Conservation (phyloP, 768 basidiomycete genomes). For the Tricholoma matsutake region DNA sequence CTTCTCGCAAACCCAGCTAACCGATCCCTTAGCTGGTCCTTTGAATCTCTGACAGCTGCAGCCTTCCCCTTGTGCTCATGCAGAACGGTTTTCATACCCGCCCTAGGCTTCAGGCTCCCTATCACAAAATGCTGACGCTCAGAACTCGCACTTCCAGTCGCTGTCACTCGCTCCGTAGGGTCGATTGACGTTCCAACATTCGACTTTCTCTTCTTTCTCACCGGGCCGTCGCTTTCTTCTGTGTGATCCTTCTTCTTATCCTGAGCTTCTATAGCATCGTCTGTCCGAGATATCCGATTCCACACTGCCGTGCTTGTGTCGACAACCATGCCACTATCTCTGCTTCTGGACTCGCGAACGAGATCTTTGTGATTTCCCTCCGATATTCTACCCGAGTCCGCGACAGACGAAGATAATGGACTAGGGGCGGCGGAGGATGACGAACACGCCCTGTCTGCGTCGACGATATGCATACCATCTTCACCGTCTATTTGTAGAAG, state of each 20-base stretch:
- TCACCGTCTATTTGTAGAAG: neutral
- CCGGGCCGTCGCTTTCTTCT: constrained; percentile 16
- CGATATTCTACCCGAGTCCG: neutral
- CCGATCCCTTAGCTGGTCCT: constrained; percentile 40
- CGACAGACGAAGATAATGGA: neutral
- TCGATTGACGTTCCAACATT: neutral
- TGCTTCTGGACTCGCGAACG: neutral
- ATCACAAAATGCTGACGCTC: neutral
- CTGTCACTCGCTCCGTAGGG: neutral
- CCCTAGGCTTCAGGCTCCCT: neutral
- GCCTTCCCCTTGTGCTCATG: constrained; percentile 5
- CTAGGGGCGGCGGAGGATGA: neutral
- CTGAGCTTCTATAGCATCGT: neutral
- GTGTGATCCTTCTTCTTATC: constrained; percentile 7
- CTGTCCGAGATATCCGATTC: constrained; percentile 12
- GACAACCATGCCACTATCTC: constrained; percentile 32
- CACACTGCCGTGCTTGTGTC: constrained; percentile 53
- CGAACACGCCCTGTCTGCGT: neutral
- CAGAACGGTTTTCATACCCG: neutral
- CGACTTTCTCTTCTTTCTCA: constrained; percentile 35
- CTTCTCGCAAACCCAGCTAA: constrained; percentile 53
- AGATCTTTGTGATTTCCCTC: neutral
- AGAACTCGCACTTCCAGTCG: neutral
- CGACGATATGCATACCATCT: neutral
- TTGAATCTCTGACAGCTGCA: constrained; percentile 11